phyloP scores from a whole-genome alignment of 2,329 filamentous ascomycete genomes.

The Phialemonium atrogriseum region DNA sequence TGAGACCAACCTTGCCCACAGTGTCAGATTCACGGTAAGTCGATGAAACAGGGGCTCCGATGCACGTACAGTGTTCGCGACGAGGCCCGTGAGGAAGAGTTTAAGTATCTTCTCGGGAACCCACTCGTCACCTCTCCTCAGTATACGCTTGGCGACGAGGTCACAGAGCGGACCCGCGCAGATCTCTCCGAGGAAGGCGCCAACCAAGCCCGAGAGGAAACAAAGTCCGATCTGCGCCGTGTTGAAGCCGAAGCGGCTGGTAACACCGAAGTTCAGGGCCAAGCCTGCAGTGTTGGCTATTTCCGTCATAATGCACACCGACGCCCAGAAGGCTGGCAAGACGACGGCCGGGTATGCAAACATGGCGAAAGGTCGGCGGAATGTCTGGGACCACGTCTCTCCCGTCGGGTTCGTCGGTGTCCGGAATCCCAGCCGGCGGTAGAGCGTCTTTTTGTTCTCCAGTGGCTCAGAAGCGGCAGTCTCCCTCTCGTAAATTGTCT shows the following conservation, averaged over 20 bases:
- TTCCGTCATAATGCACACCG: conserved; percentile 10
- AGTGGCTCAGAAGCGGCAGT: conserved; percentile 2
- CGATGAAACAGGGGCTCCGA: not conserved
- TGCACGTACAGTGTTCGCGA: conserved; percentile 5
- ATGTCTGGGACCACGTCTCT: conserved; percentile 9
- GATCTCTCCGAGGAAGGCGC: conserved; percentile 8
- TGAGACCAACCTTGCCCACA: conserved; percentile 3
- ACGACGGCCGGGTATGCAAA: conserved; percentile 12
- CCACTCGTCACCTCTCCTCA: conserved; percentile 6
- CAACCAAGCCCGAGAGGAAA: conserved; percentile 9
- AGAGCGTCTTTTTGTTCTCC: conserved; percentile 2
- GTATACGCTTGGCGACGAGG: conserved; percentile 8
- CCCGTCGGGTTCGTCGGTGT: conserved; percentile 8
- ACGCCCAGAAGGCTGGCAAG: conserved; percentile 10
- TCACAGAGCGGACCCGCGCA: conserved; percentile 9
- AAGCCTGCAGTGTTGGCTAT: conserved; percentile 13
- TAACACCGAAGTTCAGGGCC: conserved; percentile 10
- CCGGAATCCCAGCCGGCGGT: conserved; percentile 9
- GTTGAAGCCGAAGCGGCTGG: conserved; percentile 7
- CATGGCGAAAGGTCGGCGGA: conserved; percentile 9
- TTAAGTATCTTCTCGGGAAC: conserved; percentile 7
- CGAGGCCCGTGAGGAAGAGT: conserved; percentile 6
- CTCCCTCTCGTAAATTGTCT: conserved; percentile 9
- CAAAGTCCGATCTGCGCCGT: conserved; percentile 10
- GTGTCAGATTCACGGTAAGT: not conserved